Conservation (phyloP, 1,284 basidiomycete genomes). For the Melampsora americana region DNA sequence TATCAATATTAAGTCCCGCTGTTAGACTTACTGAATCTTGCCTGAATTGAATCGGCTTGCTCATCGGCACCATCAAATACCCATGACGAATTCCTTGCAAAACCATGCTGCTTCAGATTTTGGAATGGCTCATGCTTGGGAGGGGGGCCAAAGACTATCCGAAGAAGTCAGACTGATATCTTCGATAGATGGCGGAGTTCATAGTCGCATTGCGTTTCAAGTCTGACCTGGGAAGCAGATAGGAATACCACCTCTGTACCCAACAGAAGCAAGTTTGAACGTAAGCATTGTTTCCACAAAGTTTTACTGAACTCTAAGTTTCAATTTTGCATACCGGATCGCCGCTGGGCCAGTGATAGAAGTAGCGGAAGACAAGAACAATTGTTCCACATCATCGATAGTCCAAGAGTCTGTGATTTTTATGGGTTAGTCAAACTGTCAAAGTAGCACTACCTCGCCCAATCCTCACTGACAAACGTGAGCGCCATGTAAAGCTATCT, state of each 20-base stretch:
- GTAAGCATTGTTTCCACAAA: constrained; percentile 23
- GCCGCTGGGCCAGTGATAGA: constrained; percentile 46
- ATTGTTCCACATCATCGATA: constrained; percentile 46
- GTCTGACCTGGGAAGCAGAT: constrained; percentile 46
- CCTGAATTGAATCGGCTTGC: constrained; percentile 46
- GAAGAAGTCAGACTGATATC: constrained; percentile 16
- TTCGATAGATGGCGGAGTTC: background rate
- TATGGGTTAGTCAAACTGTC: background rate
- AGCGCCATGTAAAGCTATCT: constrained; percentile 36
- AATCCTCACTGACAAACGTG: constrained; percentile 24
- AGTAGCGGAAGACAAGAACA: constrained; percentile 49
- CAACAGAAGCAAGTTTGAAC: constrained; percentile 1
- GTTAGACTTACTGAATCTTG: constrained; percentile 47
- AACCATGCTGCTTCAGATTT: constrained; percentile 52
- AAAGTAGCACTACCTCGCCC: background rate
- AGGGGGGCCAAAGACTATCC: constrained; percentile 50
- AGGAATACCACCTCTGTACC: constrained; percentile 47
- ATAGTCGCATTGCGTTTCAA: background rate
- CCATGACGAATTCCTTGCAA: constrained; percentile 50
- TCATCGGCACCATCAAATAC: constrained; percentile 44
- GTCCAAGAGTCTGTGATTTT: constrained; percentile 32
- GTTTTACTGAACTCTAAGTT: no score
- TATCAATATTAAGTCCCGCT: background rate
- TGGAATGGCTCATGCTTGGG: constrained; percentile 45
- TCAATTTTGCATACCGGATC: constrained; percentile 40